A percentile compares a stretch with the other conserved stretches of the same genome.
Evolutionary conservation across 2,329 filamentous ascomycete species (phyloP).

Genomic region (Podosphaera aphanis): DNA sequence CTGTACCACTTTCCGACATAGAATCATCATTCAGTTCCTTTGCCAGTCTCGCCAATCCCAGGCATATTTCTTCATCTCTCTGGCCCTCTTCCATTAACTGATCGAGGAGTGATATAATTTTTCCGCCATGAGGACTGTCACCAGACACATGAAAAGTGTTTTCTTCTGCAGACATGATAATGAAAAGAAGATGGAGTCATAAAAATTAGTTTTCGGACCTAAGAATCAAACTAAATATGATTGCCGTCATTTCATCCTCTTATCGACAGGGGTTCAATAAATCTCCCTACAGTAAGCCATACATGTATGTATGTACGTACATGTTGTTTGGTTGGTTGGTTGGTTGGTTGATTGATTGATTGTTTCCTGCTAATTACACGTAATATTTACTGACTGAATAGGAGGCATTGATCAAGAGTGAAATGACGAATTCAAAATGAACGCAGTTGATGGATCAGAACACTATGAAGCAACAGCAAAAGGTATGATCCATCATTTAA

Average conservation of each 20-base stretch:
- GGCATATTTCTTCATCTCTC: conserved; percentile 49
- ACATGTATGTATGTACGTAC: too few species aligned
- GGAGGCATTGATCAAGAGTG: too few species aligned
- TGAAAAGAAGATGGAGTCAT: too few species aligned
- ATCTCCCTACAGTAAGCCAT: too few species aligned
- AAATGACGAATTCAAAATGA: conserved; percentile 23
- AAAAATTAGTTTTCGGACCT: too few species aligned
- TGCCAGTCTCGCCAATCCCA: conserved; percentile 32
- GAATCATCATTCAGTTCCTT: conserved; percentile 31
- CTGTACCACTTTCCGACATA: conserved; percentile 7
- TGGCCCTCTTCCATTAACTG: conserved; percentile 78
- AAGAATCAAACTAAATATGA: too few species aligned
- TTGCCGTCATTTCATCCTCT: too few species aligned
- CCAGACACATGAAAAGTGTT: conserved; percentile 1
- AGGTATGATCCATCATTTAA: conserved; percentile 17
- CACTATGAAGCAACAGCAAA: conserved; percentile 25
- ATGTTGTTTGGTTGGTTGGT: too few species aligned
- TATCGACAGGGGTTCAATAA: too few species aligned
- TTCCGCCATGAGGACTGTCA: conserved; percentile 13
- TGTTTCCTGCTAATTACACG: too few species aligned
- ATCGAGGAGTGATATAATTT: conserved; percentile 36
- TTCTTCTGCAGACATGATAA: conserved; percentile 3
- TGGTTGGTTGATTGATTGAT: too few species aligned
- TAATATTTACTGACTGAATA: too few species aligned
- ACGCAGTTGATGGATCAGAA: conserved; percentile 38